Evolutionary conservation across 345 rosid species (phyloP).

Genomic region (Balakata baccata): DNA sequence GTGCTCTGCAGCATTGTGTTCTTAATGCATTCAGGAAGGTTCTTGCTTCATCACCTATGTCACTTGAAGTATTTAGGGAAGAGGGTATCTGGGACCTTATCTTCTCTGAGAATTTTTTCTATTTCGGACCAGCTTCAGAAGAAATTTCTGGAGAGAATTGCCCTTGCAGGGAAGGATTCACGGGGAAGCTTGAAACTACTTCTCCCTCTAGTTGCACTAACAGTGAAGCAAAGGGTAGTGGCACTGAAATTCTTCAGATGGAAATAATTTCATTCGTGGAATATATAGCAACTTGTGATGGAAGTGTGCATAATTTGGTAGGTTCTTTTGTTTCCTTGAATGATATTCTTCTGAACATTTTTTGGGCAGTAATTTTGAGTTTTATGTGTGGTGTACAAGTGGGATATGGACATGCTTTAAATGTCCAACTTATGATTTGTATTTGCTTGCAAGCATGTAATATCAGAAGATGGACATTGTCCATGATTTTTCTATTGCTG

Average conservation of each 20-base stretch:
- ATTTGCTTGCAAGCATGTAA: neutral
- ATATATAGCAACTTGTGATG: constrained; percentile 55
- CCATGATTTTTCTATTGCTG: neutral
- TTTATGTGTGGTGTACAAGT: constrained; percentile 16
- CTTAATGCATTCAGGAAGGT: constrained; percentile 51
- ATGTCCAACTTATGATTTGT: neutral
- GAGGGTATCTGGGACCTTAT: constrained; percentile 73
- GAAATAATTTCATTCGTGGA: constrained; percentile 60
- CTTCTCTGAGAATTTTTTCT: constrained; percentile 68
- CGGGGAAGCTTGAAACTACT: constrained; percentile 25
- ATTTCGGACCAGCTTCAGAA: constrained; percentile 41
- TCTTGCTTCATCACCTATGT: constrained; percentile 49
- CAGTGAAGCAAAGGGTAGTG: constrained; percentile 24
- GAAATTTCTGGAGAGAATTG: constrained; percentile 34
- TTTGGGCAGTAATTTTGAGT: neutral
- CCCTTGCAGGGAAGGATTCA: constrained; percentile 18
- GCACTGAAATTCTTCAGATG: constrained; percentile 51
- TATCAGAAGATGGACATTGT: neutral
- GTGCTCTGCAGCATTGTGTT: constrained; percentile 48
- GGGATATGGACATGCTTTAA: constrained; percentile 19
- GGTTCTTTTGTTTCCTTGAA: constrained; percentile 18
- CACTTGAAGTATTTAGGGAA: constrained; percentile 52
- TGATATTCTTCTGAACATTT: constrained; percentile 9
- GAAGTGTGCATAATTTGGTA: constrained; percentile 59
- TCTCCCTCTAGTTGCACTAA: constrained; percentile 21